Evolutionary conservation across 2,329 filamentous ascomycete species (phyloP), one percentile per base, ranked within the genome.

Genomic region (Epichloe elymi): DNA sequence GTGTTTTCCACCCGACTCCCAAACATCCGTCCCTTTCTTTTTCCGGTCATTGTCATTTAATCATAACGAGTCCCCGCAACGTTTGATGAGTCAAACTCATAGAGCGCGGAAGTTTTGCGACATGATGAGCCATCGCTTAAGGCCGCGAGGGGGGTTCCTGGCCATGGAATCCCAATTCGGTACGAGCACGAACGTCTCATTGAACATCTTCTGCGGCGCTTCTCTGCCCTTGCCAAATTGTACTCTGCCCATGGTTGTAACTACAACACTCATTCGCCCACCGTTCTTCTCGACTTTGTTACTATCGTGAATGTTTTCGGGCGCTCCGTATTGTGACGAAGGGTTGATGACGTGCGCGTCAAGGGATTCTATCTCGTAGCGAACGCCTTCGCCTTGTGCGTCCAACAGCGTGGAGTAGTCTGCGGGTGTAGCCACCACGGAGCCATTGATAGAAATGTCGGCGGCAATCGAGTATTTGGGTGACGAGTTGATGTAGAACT

Each of bases 371-470:
- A 88, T 74, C 51, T 91, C 86, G 68, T 88, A 93, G 58, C 74
- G 68, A 15, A 82, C 68, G 69, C 70, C 58, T 57, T 67, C 43
- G 71, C 79, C 67, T 53, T 88, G 80, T 5, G 76, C 75, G 52
- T 82, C 74, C 57, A 89, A 85, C 30, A 88, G 75, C 17, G 75
- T 74, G 59, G 84, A 80, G 60, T 89, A 83, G 43, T 82, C 80
- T 48, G 72, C 69, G 0, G 82, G 83, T 51, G 79, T 75, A 36
- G 76, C 66, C 38, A 87, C 70, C 2, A 78, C 67, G 46, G 82
- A 81, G 59, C 89, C 88, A 69, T 95, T 95, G 74, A 89, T 83
- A 60, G 81, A 78, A 60, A 95, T 89, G 63, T 82, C 80, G 48
- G 86, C 75, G 36, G 73, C 71, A n/a, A 76, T 69, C 12, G 65